Conservation (phyloP, 2,329 filamentous ascomycete species). For the Cryphonectria parasitica region DNA sequence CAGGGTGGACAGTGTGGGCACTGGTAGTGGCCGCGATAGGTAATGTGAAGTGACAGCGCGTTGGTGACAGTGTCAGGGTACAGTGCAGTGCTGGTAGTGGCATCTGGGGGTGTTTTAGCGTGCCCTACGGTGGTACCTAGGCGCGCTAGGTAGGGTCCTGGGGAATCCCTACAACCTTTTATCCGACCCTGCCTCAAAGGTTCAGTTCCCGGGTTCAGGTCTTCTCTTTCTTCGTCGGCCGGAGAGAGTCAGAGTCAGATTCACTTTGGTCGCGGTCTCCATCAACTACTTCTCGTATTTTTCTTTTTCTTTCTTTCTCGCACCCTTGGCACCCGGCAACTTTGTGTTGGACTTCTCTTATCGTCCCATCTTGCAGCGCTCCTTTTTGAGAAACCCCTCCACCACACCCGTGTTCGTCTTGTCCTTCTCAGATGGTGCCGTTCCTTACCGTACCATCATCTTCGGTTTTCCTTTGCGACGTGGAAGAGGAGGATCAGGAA, state of each 20-base stretch:
- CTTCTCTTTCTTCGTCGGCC: not conserved
- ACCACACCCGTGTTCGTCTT: not conserved
- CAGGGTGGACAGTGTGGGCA: not conserved
- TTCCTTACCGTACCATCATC: slow-evolving; percentile 26
- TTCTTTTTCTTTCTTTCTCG: not conserved
- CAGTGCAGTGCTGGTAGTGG: slow-evolving; percentile 1
- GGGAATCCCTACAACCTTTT: not conserved
- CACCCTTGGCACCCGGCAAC: not conserved
- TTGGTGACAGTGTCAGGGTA: not conserved
- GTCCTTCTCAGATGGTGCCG: slow-evolving; percentile 30
- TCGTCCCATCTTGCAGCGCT: not conserved
- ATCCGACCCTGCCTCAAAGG: slow-evolving; percentile 6
- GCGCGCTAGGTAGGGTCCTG: not conserved
- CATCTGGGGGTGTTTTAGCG: slow-evolving; percentile 9
- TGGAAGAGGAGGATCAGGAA: slow-evolving; percentile 26
- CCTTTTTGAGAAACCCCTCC: not conserved
- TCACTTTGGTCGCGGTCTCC: slow-evolving; percentile 3
- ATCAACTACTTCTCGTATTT: slow-evolving; percentile 5
- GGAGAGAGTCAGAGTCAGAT: not conserved
- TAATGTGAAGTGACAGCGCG: not conserved
- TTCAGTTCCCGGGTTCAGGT: not conserved
- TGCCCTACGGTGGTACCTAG: not conserved
- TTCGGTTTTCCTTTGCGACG: slow-evolving; percentile 29
- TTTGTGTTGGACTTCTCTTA: not conserved
- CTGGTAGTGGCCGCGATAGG: not conserved